Conservation (phyloP, 257 asterid species). For the Solanum lycopersicoides region DNA sequence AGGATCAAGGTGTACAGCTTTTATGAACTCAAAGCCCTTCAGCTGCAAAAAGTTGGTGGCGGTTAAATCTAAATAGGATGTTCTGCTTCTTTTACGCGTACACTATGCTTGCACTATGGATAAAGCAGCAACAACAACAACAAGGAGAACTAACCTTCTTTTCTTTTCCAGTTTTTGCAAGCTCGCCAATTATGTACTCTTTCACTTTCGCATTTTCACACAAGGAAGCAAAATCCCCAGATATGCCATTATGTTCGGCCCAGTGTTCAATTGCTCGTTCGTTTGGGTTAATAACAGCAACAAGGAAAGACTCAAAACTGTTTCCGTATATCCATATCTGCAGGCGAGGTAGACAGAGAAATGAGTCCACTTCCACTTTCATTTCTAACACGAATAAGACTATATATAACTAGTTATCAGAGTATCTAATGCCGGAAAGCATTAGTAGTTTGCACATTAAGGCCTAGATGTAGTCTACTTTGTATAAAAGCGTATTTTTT, state of each 20-base stretch:
- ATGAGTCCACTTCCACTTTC: neutral
- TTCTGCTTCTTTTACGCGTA: neutral
- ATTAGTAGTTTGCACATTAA: neutral
- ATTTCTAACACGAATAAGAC: neutral
- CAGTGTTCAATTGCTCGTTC: constrained; percentile 56
- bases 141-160: constrained; percentile 49
- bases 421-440: neutral
- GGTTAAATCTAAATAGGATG: neutral
- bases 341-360: neutral
- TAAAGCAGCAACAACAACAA: neutral
- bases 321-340: constrained; percentile 97
- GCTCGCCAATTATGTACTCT: constrained; percentile 59
- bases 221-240: constrained; percentile 56
- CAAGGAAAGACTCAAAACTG: constrained; percentile 87
- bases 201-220: constrained; percentile 59
- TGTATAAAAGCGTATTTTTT: neutral
- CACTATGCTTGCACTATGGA: neutral
- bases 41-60: constrained; percentile 35
- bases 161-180: constrained; percentile 52
- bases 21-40: constrained; percentile 82
- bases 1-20: constrained; percentile 88
- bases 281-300: constrained; percentile 71
- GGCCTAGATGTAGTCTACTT: neutral
- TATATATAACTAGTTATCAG: neutral
- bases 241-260: constrained; percentile 55